A percentile compares a stretch with the other conserved stretches of the same genome.
phyloP scores from a whole-genome alignment of 2,329 filamentous ascomycete species.

The Paecilomyces sp. region DNA sequence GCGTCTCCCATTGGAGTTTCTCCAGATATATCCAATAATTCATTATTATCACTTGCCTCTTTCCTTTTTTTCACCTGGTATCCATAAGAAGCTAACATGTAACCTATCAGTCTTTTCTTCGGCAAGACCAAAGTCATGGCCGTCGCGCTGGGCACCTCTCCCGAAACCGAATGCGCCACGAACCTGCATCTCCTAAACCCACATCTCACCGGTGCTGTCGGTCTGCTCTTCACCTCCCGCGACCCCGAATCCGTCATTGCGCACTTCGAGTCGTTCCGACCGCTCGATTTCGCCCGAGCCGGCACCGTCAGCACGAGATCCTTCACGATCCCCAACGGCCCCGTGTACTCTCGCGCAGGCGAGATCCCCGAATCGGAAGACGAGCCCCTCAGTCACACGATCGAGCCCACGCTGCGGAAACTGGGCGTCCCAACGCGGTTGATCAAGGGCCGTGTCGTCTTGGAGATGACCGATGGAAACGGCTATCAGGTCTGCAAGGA shows the following conservation, averaged over 20 bases:
- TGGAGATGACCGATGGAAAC: slow-evolving; percentile 49
- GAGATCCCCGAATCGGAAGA: slow-evolving; percentile 76
- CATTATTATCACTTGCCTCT: slow-evolving; percentile 20
- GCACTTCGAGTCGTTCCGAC: slow-evolving; percentile 66
- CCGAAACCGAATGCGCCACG: slow-evolving; percentile 72
- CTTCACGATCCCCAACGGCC: slow-evolving; percentile 76
- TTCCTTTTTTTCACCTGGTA: not conserved
- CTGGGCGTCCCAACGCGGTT: slow-evolving; percentile 85
- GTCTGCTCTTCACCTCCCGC: slow-evolving; percentile 84
- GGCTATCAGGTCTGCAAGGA: slow-evolving; percentile 74
- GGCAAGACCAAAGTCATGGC: slow-evolving; percentile 99
- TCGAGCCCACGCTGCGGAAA: slow-evolving; percentile 85
- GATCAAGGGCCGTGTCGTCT: slow-evolving; percentile 77
- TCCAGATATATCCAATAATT: not conserved
- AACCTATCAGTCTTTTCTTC: slow-evolving; percentile 71
- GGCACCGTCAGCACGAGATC: slow-evolving; percentile 66
- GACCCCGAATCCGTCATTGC: slow-evolving; percentile 57
- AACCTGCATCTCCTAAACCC: slow-evolving; percentile 64
- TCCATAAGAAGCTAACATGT: slow-evolving; percentile 1
- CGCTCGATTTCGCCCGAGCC: slow-evolving; percentile 85
- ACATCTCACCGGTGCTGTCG: slow-evolving; percentile 74
- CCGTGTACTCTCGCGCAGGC: slow-evolving; percentile 70
- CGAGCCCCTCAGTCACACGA: slow-evolving; percentile 74
- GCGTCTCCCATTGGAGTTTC: not conserved
- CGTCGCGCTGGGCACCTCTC: slow-evolving; percentile 75